Conservation (phyloP, 2,329 filamentous ascomycete species). For the Hypocreales sp. region DNA sequence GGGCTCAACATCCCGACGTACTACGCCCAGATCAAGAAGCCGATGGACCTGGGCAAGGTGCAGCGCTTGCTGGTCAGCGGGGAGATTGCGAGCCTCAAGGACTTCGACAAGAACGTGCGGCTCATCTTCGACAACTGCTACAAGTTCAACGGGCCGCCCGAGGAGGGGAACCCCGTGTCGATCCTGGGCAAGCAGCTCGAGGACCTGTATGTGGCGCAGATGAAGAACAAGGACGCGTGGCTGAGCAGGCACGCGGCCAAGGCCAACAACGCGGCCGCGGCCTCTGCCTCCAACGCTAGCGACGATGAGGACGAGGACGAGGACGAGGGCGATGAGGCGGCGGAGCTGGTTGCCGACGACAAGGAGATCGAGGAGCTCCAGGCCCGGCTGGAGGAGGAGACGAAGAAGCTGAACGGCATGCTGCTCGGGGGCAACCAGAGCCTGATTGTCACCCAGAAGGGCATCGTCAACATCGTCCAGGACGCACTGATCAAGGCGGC, state of each 20-base stretch:
- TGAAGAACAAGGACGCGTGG: constrained; percentile 69
- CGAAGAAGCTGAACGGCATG: constrained; percentile 39
- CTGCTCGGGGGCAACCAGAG: constrained; percentile 34
- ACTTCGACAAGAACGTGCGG: constrained; percentile 71
- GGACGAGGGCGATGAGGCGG: constrained; percentile 28
- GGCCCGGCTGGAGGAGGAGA: constrained; percentile 37
- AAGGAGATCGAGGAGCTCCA: constrained; percentile 35
- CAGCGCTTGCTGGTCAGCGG: constrained; percentile 60
- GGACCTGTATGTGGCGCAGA: constrained; percentile 57
- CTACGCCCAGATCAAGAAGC: constrained; percentile 85
- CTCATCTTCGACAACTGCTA: constrained; percentile 83
- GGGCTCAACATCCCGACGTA: constrained; percentile 89
- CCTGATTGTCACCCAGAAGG: constrained; percentile 40
- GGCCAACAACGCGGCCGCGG: constrained; percentile 32
- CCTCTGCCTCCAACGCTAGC: constrained; percentile 47
- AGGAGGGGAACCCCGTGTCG: constrained; percentile 53
- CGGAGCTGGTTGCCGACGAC: constrained; percentile 24
- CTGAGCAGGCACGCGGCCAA: constrained; percentile 59
- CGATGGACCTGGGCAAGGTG: constrained; percentile 88
- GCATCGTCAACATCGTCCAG: constrained; percentile 50
- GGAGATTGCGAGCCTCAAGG: constrained; percentile 67
- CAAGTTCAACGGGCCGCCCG: constrained; percentile 59
- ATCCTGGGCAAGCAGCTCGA: constrained; percentile 57
- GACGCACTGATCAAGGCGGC: constrained; percentile 62
- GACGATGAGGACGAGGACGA: constrained; percentile 60